Conservation (phyloP, 139 green algal species). For the Dunaliella sp. region DNA sequence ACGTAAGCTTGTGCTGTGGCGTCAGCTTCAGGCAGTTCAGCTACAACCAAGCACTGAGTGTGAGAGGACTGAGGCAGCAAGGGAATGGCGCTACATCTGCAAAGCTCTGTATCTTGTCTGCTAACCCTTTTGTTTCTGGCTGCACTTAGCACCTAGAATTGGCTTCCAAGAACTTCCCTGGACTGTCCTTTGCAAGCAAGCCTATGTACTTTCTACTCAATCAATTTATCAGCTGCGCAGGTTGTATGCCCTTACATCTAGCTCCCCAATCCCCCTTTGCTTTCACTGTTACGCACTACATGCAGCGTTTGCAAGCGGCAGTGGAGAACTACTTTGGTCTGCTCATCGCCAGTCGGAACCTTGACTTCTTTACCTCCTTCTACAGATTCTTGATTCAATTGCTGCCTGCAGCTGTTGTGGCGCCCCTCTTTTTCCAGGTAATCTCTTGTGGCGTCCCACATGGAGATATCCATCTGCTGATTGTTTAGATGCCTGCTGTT, state of each 20-base stretch:
- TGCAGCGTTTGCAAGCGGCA: constrained; percentile 57
- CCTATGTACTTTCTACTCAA: too few species aligned
- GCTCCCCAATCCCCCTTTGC: not conserved
- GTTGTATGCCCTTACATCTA: not conserved
- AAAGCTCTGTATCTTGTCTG: too few species aligned
- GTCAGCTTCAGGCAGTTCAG: too few species aligned
- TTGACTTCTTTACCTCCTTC: constrained; percentile 97
- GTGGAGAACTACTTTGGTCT: constrained; percentile 87
- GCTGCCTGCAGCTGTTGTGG: constrained; percentile 94
- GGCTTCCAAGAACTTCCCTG: not conserved
- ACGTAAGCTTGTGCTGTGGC: too few species aligned
- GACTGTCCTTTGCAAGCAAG: not conserved
- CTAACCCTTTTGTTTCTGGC: too few species aligned
- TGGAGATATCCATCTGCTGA: too few species aligned
- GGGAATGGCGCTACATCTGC: too few species aligned
- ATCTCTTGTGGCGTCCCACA: too few species aligned
- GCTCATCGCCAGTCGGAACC: constrained; percentile 80
- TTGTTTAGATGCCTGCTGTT: not conserved
- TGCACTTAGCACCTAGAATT: not conserved
- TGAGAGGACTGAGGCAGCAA: too few species aligned
- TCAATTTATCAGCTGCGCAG: too few species aligned
- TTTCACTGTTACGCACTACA: not conserved
- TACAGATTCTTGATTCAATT: constrained; percentile 92
- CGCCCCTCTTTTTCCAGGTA: constrained; percentile 90
- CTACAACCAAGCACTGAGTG: too few species aligned